Percentiles rank a stretch among this genome's conserved stretches.
phyloP scores from a whole-genome alignment of 169 alveolate species.

The Plasmodium inui region DNA sequence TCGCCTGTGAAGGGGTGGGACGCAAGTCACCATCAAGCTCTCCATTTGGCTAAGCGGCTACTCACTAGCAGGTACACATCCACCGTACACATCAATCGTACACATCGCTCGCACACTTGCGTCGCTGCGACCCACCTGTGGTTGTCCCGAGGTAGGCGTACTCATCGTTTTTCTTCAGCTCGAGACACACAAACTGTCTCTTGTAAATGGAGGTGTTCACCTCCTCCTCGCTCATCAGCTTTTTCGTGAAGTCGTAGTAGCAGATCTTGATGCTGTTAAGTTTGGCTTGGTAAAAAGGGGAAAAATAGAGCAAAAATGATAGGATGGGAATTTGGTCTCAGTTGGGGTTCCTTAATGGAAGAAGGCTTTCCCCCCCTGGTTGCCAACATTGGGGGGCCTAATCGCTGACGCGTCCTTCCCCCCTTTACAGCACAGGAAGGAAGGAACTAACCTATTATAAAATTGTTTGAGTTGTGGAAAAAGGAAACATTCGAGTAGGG shows the following conservation, averaged over 20 bases:
- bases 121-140: conserved; percentile 17
- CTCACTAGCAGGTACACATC: background rate
- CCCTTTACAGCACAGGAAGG: background rate
- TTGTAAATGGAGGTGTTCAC: conserved; percentile 66
- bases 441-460: conserved; percentile 51
- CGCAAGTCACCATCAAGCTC: background rate
- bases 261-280: conserved; percentile 62
- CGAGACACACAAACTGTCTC: conserved; percentile 59
- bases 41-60: background rate
- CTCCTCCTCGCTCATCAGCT: conserved; percentile 62
- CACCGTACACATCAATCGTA: background rate
- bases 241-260: conserved; percentile 60
- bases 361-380: background rate
- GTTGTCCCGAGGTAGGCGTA: conserved; percentile 69
- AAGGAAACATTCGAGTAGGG: conserved; percentile 62
- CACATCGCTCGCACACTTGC: background rate
- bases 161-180: conserved; percentile 64
- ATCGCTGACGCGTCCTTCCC: background rate
- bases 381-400: background rate
- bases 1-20: conserved; percentile 28
- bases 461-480: conserved; percentile 60
- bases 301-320: background rate
- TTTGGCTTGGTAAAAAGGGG: conserved; percentile 17
- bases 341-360: background rate
- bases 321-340: background rate